These are phyloP conservation scores for Ensete ventricosum DNA, from an alignment of 176 grass and related monocot genomes.

Conservation along the genomic window DNA sequence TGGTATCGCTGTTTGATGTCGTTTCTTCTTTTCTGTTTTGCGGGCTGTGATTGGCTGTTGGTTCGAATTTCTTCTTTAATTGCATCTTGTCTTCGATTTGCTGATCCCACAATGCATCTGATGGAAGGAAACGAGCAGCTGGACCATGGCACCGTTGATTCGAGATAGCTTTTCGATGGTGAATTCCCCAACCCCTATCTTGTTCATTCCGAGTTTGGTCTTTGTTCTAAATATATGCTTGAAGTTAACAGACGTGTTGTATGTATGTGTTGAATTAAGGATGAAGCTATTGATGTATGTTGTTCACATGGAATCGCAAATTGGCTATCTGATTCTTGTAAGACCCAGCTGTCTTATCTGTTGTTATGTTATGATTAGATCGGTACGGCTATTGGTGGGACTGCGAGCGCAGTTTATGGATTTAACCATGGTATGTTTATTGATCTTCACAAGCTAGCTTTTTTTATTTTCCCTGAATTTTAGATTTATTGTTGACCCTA, in stretches of 20 bases:
- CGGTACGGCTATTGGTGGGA: constrained; percentile 80
- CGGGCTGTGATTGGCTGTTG: not conserved
- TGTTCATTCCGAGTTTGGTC: not conserved
- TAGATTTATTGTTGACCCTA: not conserved
- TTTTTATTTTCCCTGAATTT: not conserved
- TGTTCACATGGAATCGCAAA: too few species aligned
- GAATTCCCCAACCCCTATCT: not conserved
- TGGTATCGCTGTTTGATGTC: not conserved
- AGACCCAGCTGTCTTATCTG: not conserved
- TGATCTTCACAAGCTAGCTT: not conserved
- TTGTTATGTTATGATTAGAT: constrained; percentile 37
- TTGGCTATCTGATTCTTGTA: not conserved
- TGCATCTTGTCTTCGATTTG: not conserved
- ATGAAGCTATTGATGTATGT: too few species aligned
- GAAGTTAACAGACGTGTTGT: too few species aligned
- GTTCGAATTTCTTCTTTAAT: not conserved
- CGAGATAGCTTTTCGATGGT: constrained; percentile 1
- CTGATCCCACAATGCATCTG: not conserved
- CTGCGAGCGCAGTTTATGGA: constrained; percentile 78
- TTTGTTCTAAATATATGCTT: not conserved
- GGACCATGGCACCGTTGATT: not conserved
- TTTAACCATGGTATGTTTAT: constrained; percentile 68
- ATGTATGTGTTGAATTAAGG: too few species aligned
- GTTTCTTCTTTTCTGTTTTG: not conserved
- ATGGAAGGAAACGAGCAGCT: not conserved